Evolutionary conservation across 768 basidiomycete genomes (phyloP).

Genomic region (Sporobolomyces pararoseus): DNA sequence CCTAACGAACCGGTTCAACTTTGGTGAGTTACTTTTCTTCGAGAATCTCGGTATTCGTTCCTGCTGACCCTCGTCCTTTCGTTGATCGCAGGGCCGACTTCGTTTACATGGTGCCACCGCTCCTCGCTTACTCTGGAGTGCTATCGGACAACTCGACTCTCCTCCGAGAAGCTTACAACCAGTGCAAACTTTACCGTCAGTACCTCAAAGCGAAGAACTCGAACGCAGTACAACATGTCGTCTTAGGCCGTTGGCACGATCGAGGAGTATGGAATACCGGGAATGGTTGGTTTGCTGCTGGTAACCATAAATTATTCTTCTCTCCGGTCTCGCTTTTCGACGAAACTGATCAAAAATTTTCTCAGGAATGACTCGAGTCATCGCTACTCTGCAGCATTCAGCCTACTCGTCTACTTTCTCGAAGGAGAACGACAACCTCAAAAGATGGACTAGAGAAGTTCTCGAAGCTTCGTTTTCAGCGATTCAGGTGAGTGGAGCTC

Average conservation of each 20-base stretch:
- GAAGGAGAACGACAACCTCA: constrained; percentile 37
- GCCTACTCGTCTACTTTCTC: constrained; percentile 49
- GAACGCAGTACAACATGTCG: constrained; percentile 71
- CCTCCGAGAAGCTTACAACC: constrained; percentile 65
- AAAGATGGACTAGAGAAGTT: neutral
- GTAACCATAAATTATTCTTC: constrained; percentile 44
- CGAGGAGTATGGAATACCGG: neutral
- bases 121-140: constrained; percentile 51
- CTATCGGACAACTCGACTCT: constrained; percentile 59
- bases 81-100: constrained; percentile 23
- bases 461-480: neutral
- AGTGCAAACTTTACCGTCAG: constrained; percentile 67
- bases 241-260: constrained; percentile 47
- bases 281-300: neutral
- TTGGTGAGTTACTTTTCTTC: constrained; percentile 58
- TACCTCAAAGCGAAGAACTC: constrained; percentile 52
- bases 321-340: constrained; percentile 63
- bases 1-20: constrained; percentile 46
- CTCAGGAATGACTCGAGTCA: constrained; percentile 75
- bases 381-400: constrained; percentile 67
- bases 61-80: neutral
- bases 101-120: constrained; percentile 27
- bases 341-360: too few species aligned
- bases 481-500: neutral
- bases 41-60: neutral